phyloP scores from a whole-genome alignment of 176 grass and related monocot genomes.

The Oryza meyeriana region DNA sequence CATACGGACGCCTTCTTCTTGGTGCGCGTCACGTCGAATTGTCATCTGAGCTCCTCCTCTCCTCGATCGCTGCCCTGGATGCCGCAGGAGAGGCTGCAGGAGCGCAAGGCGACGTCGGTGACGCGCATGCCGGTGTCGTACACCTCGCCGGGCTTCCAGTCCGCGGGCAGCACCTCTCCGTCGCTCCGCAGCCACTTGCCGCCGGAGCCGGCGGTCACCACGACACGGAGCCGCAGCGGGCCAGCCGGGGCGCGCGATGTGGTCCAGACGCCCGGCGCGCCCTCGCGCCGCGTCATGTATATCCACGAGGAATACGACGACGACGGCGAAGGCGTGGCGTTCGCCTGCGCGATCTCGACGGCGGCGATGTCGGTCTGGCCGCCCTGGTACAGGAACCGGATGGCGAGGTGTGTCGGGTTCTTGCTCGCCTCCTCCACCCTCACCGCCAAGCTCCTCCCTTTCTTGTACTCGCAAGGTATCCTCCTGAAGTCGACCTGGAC shows the following conservation, averaged over 20 bases:
- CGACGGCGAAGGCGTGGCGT: not conserved
- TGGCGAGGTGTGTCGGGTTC: not conserved
- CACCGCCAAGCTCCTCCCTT: conserved; percentile 40
- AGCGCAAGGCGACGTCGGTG: conserved; percentile 42
- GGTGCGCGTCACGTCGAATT: not conserved
- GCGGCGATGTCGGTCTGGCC: conserved; percentile 67
- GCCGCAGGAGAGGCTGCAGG: conserved; percentile 19
- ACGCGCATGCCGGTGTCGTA: conserved; percentile 45
- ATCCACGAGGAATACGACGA: conserved; percentile 15
- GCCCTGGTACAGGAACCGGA: conserved; percentile 67
- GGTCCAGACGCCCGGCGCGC: conserved; percentile 29
- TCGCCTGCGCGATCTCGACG: conserved; percentile 47
- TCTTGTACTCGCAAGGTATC: conserved; percentile 46
- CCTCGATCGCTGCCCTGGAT: not conserved
- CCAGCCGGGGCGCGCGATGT: conserved; percentile 27
- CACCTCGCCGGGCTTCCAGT: conserved; percentile 43
- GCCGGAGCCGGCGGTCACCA: conserved; percentile 50
- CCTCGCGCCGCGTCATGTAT: conserved; percentile 33
- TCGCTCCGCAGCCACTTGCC: conserved; percentile 56
- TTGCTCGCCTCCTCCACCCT: conserved; percentile 48
- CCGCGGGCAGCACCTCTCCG: conserved; percentile 38
- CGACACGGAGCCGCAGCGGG: conserved; percentile 43
- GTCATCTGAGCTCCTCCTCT: conserved; percentile 22
- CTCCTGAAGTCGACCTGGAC: conserved; percentile 57
- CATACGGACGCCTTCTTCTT: too few species aligned